These are phyloP conservation scores for Sphaerobolus stellatus DNA, from an alignment of 1,284 basidiomycete genomes.

Conservation along the genomic window DNA sequence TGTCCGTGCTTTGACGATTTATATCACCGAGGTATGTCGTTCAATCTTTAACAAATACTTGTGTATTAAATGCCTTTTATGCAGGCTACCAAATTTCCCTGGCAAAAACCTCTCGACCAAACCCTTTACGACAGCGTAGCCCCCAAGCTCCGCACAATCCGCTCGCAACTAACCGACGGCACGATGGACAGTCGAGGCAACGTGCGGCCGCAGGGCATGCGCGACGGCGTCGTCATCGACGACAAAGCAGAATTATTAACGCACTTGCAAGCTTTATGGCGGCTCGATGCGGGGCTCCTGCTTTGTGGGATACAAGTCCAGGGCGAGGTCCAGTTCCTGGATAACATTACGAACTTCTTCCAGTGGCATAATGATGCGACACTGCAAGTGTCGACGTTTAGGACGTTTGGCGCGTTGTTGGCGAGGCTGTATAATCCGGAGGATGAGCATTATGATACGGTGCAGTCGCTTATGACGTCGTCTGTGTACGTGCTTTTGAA, in stretches of 20 bases:
- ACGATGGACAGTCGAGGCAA: not conserved
- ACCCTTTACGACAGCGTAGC: conserved; percentile 44
- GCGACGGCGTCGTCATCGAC: not conserved
- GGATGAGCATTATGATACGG: conserved; percentile 33
- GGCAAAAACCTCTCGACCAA: conserved; percentile 53
- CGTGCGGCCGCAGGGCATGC: not conserved
- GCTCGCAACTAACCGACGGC: not conserved
- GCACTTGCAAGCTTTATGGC: conserved; percentile 64
- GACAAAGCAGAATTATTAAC: conserved; percentile 45
- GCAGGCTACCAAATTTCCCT: conserved; percentile 55
- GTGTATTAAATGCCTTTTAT: not conserved
- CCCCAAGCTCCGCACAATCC: conserved; percentile 50
- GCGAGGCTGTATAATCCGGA: conserved; percentile 21
- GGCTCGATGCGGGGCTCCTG: conserved; percentile 55
- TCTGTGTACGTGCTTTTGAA: not conserved
- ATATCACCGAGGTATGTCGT: conserved; percentile 39
- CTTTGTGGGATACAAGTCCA: conserved; percentile 40
- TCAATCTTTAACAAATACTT: not conserved
- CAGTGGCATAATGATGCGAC: conserved; percentile 58
- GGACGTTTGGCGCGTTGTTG: conserved; percentile 40
- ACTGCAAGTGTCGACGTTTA: conserved; percentile 58
- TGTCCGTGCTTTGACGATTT: conserved; percentile 55
- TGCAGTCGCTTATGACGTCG: conserved; percentile 1
- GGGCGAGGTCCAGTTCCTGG: conserved; percentile 31
- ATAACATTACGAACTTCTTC: conserved; percentile 52